Conservation (phyloP, 768 basidiomycete genomes). For the Mycena epipterygia region DNA sequence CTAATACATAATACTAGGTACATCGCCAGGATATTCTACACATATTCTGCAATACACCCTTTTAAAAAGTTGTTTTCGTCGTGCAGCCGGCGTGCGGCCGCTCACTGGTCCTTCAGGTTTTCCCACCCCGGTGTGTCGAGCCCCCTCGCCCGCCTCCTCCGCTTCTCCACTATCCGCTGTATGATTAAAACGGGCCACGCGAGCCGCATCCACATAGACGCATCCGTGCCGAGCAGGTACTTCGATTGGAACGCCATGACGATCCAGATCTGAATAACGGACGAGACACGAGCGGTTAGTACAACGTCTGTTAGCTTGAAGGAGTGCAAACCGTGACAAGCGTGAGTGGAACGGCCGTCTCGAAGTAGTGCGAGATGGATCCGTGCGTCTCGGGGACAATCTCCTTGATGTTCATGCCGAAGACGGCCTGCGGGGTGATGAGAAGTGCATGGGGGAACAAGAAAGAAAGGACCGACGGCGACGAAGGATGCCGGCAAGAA, state of each 20-base stretch:
- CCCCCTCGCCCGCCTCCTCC: not conserved
- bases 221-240: conserved; percentile 47
- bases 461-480: conserved; percentile 50
- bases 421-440: conserved; percentile 55
- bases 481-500: conserved; percentile 71
- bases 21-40: too few species aligned
- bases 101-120: too few species aligned
- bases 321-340: too few species aligned
- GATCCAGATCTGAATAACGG: too few species aligned
- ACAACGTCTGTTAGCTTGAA: too few species aligned
- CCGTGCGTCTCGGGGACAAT: conserved; percentile 52
- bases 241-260: conserved; percentile 67
- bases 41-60: too few species aligned
- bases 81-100: too few species aligned
- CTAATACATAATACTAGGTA: too few species aligned
- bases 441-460: not conserved
- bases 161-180: not conserved
- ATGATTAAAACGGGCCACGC: conserved; percentile 52
- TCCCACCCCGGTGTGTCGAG: not conserved
- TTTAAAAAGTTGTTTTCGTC: too few species aligned
- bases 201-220: conserved; percentile 49
- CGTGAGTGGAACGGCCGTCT: conserved; percentile 61
- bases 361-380: conserved; percentile 59
- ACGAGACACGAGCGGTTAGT: too few species aligned
- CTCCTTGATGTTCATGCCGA: conserved; percentile 71